Evolutionary conservation across 2,329 filamentous ascomycete species (phyloP), one percentile per base, ranked within the genome.

Genomic region (Ramularia endophylla): DNA sequence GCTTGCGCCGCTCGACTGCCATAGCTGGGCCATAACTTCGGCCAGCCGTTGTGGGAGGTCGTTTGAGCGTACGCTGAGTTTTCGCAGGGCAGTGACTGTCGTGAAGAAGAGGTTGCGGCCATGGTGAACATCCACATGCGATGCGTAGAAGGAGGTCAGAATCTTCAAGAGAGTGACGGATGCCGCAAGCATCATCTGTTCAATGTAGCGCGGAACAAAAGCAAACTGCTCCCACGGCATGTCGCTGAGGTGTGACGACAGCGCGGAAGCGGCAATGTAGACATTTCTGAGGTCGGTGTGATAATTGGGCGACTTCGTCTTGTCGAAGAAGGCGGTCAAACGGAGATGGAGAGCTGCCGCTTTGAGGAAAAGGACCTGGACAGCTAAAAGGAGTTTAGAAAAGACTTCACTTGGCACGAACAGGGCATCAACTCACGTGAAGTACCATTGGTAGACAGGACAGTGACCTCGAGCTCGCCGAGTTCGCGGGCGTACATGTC

Each of bases 21-120:
- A 92, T 63, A 92, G 83, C 65, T 90, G 86, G 5, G 86, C 85
- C 72, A 90, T 83, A n/a, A 92, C 75, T 66, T 90, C 86, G 2
- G 85, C 84, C 45, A 90, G 71, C 22, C 86, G 77, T 72, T 84
- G 86, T 40, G 86, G 80, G 8, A 92, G 72, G 57, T 92, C 86
- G 55, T 90, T 90, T 46, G 81, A 77, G 31, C 81, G 76, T 13
- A 89, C 81, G 50, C 83, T 87, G 35, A 85, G 84, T 38, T 77
- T 74, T 25, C 85, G 75, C 36, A 90, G 80, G 4, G 80, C 78
- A 32, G 74, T 72, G 38, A 90, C 81, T 1, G 84, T 83, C 32
- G 76, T 73, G 51, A 85, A 76, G 57, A 90, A 88, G 8, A 87
- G 74, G 4, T 71, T 74, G 17, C 82, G 77, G 9, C 81, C 83